Evolutionary conservation across 2,329 filamentous ascomycete genomes (phyloP).

Genomic region (Cladosporium austrohemisphaericum): DNA sequence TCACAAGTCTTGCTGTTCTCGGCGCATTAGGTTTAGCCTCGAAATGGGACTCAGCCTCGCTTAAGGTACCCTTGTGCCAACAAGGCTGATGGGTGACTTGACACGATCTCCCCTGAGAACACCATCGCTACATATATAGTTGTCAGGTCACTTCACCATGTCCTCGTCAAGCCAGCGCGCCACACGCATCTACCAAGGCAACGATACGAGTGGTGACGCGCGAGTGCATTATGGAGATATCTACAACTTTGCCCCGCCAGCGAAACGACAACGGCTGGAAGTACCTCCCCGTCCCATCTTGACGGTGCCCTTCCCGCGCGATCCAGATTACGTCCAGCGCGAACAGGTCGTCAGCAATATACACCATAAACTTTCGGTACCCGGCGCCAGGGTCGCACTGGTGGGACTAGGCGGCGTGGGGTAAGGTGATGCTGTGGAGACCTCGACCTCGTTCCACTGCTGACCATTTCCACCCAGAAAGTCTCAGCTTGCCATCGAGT

Average conservation of each 20-base stretch:
- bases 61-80: too few relatives aligned
- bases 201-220: neutral
- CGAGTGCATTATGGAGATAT: neutral
- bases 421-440: too few relatives aligned
- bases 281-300: constrained; percentile 16
- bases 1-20: too few relatives aligned
- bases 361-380: constrained; percentile 14
- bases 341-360: constrained; percentile 17
- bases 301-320: constrained; percentile 21
- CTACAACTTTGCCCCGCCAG: neutral
- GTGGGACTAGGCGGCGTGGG: constrained; percentile 25
- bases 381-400: constrained; percentile 19
- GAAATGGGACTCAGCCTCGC: too few relatives aligned
- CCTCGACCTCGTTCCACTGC: too few relatives aligned
- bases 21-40: too few relatives aligned
- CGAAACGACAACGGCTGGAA: constrained; percentile 1
- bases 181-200: too few relatives aligned
- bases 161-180: too few relatives aligned
- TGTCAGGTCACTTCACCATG: too few relatives aligned
- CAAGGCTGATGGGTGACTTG: too few relatives aligned
- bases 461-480: constrained; percentile 24
- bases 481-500: constrained; percentile 27
- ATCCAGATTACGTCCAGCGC: constrained; percentile 22
- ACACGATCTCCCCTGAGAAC: too few relatives aligned
- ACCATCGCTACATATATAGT: too few relatives aligned